Conservation (phyloP, 2,329 filamentous ascomycete genomes). For the Hymenoscyphus infarciens region DNA sequence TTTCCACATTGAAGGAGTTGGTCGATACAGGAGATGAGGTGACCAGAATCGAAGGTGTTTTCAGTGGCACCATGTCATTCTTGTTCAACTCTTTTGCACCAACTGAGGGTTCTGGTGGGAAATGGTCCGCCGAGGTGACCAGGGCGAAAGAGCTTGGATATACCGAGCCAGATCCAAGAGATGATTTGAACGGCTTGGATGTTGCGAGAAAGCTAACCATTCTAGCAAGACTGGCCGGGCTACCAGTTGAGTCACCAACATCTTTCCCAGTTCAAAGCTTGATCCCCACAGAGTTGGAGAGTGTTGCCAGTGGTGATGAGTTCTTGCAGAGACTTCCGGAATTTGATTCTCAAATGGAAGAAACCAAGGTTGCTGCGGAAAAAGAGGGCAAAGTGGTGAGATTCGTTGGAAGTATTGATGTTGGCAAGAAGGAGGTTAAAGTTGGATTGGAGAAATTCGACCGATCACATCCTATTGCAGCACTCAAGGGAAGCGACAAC, state of each 20-base stretch:
- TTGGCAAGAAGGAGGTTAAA: conserved; percentile 75
- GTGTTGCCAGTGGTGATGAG: conserved; percentile 71
- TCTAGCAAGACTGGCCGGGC: conserved; percentile 77
- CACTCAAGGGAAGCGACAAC: conserved; percentile 95
- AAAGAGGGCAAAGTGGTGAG: conserved; percentile 86
- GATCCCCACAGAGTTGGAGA: conserved; percentile 83
- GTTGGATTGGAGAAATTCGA: conserved; percentile 91
- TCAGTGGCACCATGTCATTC: conserved; percentile 97
- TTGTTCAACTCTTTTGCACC: conserved; percentile 97
- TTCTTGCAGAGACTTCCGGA: conserved; percentile 77
- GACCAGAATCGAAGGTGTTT: conserved; percentile 91
- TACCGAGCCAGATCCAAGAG: conserved; percentile 82
- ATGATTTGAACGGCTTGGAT: conserved; percentile 83
- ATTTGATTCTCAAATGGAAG: conserved; percentile 88
- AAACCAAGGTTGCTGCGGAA: conserved; percentile 79
- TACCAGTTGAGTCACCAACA: conserved; percentile 77
- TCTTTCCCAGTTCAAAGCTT: conserved; percentile 92
- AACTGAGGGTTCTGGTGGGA: conserved; percentile 67
- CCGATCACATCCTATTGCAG: conserved; percentile 83
- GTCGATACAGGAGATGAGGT: conserved; percentile 90
- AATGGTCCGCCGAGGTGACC: conserved; percentile 87
- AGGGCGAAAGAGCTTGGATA: conserved; percentile 92
- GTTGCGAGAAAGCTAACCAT: conserved; percentile 97
- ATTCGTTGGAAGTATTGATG: conserved; percentile 91
- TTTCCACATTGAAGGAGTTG: conserved; percentile 92